Evolutionary conservation across 768 basidiomycete genomes (phyloP), one percentile per base, ranked within the genome.

Genomic region (Pleurotus platypus): DNA sequence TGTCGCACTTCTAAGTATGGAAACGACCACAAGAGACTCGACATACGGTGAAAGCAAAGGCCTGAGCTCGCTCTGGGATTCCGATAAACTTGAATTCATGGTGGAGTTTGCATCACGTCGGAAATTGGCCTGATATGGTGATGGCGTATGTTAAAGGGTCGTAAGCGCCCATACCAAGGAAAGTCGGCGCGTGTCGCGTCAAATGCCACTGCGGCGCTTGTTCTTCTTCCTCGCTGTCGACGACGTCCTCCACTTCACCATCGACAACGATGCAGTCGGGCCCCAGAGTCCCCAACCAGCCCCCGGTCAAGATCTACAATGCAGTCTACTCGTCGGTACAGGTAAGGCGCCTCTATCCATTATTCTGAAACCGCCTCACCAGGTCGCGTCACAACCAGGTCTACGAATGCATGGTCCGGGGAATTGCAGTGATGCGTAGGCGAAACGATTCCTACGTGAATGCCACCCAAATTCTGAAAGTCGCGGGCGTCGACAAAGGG

Each of bases 401-500:
- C 20, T 96, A 94, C 72, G 95, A 98, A 73, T 96, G 94, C 67
- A 97, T 98, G 93, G 89, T 97, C 62, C 83, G 96, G 66, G 95
- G 95, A 39, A 98, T 98, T 67, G 96, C 96, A 1, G 96, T 99
- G 63, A 99, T 99, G 97, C 86, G 96, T 53, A 80, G 97, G 67
- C 86, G 94, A 65, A 85, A 85, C 53, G 97, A 98, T 73, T 94
- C 92, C 65, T 98, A 83, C 70, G 91, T 99, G 62, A 99, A 99
- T 78, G 97, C 97, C 64, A 98, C 97, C 2, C 97, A 99, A 72
- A 98, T 99, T 60, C 85, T 99, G 63, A 99, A 99, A 74, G 96
- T 99, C 39, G 95, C 96, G 5, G 97, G 97, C 42, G 90, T 98
- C 60, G 94, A 96, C 76, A 99, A 99, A 72, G 94, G 94, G 1